Evolutionary conservation across 306 rosid species (phyloP), one percentile per base, ranked within the genome.

Genomic region (Quercus ilex): DNA sequence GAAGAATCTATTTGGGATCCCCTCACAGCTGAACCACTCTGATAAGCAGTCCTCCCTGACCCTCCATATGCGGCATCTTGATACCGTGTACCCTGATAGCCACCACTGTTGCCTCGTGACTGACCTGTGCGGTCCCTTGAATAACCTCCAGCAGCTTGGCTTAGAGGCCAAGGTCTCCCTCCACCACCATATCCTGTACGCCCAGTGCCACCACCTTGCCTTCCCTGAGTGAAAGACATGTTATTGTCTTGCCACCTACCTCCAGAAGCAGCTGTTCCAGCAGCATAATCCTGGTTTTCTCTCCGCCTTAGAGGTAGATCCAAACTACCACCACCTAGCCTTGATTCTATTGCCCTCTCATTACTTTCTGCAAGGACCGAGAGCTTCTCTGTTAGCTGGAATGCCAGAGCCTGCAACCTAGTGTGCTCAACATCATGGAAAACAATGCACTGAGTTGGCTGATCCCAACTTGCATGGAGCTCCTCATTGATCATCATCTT

Each of bases 401-500:
- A 94, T 55, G 97, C 92, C 78, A 94, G 57, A 1, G 93, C 90
- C 83, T 91, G 97, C 83, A 91, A 73, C 76, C 97, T 91, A 56
- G 90, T 84, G 88, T 86, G 80, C 49, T 81, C 89, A 30, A 87
- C 89, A 41, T 88, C 89, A 69, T 80, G 86, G 87, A 89, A 89
- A 75, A 89, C 56, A 64, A 91, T 81, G 83, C 88, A 86, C 69
- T 87, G 85, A 55, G 85, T 71, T 79, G 92, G 92, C 72, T 88
- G 90, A 75, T 88, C 92, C 92, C 89, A 88, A 81, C 90, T 88
- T 18, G 92, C 99, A 79, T 88, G 90, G 68, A 96, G 96, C 88
- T 96, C 99, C 85, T 91, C 99, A 1, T 89, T 89, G 84, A 96
- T 84, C 92, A 96, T 96, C 99, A 96, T 93, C 89, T 88, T 90